Evolutionary conservation across 768 basidiomycete species (phyloP).

Genomic region (Cystobasidium ongulense): DNA sequence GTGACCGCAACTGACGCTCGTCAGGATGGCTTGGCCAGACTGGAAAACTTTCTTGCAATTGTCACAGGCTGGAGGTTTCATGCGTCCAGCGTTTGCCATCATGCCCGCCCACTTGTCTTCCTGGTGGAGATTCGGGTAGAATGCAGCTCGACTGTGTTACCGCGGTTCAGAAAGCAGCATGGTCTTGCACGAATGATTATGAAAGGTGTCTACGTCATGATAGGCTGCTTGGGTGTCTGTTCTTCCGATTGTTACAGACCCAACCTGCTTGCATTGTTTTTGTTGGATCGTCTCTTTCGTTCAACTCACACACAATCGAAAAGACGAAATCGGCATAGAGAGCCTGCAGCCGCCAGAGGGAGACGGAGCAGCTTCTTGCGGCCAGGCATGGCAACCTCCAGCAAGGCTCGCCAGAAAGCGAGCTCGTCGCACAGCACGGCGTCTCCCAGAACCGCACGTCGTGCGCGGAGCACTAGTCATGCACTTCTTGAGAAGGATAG

Average conservation of each 20-base stretch:
- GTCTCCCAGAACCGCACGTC: background rate
- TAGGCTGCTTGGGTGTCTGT: too few relatives aligned
- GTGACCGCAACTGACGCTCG: background rate
- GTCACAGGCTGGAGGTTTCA: background rate
- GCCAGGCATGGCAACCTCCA: background rate
- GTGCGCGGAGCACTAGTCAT: background rate
- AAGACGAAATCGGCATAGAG: background rate
- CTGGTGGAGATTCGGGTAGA: background rate
- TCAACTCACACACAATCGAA: too few relatives aligned
- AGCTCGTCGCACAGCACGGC: background rate
- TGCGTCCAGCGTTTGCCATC: background rate
- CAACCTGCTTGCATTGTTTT: background rate
- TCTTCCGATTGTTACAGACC: background rate
- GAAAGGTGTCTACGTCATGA: too few relatives aligned
- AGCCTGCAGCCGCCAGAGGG: background rate
- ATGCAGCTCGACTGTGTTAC: too few relatives aligned
- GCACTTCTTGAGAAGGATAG: background rate
- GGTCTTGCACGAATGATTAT: too few relatives aligned
- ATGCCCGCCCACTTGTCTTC: background rate
- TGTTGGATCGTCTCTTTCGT: background rate
- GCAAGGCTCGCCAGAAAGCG: background rate
- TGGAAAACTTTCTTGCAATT: background rate
- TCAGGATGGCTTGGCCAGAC: background rate
- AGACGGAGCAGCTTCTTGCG: background rate
- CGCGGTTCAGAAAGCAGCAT: too few relatives aligned